Evolutionary conservation across 176 grass and related monocot species (phyloP), one percentile per base, ranked within the genome.

Genomic region (Tillandsia fasciculata): DNA sequence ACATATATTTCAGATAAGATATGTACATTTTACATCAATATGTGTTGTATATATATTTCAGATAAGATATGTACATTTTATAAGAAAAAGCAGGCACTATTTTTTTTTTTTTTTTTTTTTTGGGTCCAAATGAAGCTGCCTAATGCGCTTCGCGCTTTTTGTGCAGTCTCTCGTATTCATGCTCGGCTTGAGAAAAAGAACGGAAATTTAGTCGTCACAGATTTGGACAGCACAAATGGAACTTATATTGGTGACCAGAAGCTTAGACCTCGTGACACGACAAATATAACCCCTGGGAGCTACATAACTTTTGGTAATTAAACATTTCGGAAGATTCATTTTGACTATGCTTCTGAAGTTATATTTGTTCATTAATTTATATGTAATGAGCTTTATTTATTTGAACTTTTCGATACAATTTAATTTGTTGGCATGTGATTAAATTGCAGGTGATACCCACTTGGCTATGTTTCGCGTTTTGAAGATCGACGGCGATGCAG

Each of bases 201-300:
- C 15, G 88, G 92, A 53, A 68, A 11, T 2, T 74, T 92, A 72
- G 2, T 92, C 11, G 81, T 91, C 9, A 96, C 86, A 0, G 92
- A 96, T 68, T 75, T 96, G 79, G 86, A 78, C 48, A 96, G 92
- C 85, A 96, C 88, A 64, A 92, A 96, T 11, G 88, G 88, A 53
- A 96, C 88, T 3, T 96, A 70, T 73, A 82, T 96, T 68, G 79
- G 87, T 79, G 86, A 96, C 67, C 79, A 78, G 52, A 77, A 63
- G n/a, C 81, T 96, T 17, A 70, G 22, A 58, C 83, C 92, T 1
- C 83, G 92, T 1, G 71, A 83, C 20, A 63, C 71, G 3, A 50
- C 82, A 1, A 2, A 83, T 12, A 50, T 82, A 4, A 72, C 68
- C 7, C 74, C 88, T 14, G 88, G 88, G 14, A 82, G 78, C 73